Percentiles rank a stretch among this genome's conserved stretches.
phyloP scores from a whole-genome alignment of 106 monocot species.

The Dendrobium officinale region DNA sequence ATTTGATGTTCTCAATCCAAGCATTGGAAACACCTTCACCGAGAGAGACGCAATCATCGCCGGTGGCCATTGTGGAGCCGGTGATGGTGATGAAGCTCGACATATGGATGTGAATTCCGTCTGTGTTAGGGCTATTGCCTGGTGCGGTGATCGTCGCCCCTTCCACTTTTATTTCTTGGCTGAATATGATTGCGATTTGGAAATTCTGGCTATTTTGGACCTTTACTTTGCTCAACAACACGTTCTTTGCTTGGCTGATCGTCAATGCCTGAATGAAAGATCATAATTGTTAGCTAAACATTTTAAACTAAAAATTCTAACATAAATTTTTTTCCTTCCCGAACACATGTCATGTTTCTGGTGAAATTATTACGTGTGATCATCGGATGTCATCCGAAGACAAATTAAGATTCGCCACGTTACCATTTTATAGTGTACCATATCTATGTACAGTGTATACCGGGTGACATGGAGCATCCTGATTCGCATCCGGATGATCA shows the following conservation, averaged over 20 bases:
- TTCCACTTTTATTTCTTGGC: conserved; percentile 18
- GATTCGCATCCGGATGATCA: too few relatives aligned
- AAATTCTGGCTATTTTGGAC: conserved; percentile 26
- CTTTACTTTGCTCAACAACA: conserved; percentile 11
- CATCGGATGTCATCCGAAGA: too few relatives aligned
- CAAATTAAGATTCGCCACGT: too few relatives aligned
- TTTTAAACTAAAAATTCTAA: too few relatives aligned
- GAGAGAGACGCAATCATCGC: conserved; percentile 35
- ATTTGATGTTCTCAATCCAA: conserved; percentile 24
- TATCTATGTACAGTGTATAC: too few relatives aligned
- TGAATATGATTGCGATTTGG: conserved; percentile 19
- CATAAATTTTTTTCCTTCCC: too few relatives aligned
- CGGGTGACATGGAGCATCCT: too few relatives aligned
- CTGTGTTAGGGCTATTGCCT: conserved; percentile 30
- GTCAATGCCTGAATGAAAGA: conserved; percentile 18
- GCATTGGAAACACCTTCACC: conserved; percentile 14
- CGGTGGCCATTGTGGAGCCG: conserved; percentile 17
- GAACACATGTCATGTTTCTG: too few relatives aligned
- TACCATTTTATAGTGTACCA: too few relatives aligned
- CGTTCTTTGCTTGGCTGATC: conserved; percentile 19
- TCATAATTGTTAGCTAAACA: too few relatives aligned
- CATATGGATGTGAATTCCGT: conserved; percentile 31
- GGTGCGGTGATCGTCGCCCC: conserved; percentile 19
- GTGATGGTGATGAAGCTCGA: conserved; percentile 20
- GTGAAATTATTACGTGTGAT: too few relatives aligned